Conservation (phyloP, 306 rosid species). For the Glycine latifolia region DNA sequence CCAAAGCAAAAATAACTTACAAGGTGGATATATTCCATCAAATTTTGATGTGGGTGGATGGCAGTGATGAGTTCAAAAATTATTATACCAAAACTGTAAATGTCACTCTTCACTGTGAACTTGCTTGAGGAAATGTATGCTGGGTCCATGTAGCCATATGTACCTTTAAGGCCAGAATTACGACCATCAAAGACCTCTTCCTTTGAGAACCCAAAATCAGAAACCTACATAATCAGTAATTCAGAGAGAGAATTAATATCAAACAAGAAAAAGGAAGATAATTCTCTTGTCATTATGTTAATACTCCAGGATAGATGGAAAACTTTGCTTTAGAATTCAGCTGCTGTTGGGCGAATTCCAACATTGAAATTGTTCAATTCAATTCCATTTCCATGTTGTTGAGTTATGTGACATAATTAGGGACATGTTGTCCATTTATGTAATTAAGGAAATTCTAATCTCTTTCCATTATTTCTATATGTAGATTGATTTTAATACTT, state of each 20-base stretch:
- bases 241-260: slow-evolving; percentile 28
- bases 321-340: no score
- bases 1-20: slow-evolving; percentile 57
- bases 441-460: not conserved
- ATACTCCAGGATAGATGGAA: not conserved
- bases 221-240: slow-evolving; percentile 57
- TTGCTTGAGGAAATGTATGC: slow-evolving; percentile 68
- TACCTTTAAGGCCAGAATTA: slow-evolving; percentile 79
- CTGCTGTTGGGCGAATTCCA: no score
- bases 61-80: slow-evolving; percentile 83
- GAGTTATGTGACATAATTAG: not conserved
- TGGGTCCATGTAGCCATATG: slow-evolving; percentile 86
- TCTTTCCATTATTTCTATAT: not conserved
- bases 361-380: no score
- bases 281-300: not conserved
- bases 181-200: slow-evolving; percentile 72
- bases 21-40: slow-evolving; percentile 73
- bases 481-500: not conserved
- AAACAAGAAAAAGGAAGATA: not conserved
- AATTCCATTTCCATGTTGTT: no score
- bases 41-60: slow-evolving; percentile 82
- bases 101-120: slow-evolving; percentile 81
- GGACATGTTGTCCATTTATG: not conserved
- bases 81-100: slow-evolving; percentile 83
- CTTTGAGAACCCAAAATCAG: slow-evolving; percentile 86